A percentile compares a stretch with the other conserved stretches of the same genome.
phyloP scores from a whole-genome alignment of 208 protist species.

The Trypanosoma platydactyli region DNA sequence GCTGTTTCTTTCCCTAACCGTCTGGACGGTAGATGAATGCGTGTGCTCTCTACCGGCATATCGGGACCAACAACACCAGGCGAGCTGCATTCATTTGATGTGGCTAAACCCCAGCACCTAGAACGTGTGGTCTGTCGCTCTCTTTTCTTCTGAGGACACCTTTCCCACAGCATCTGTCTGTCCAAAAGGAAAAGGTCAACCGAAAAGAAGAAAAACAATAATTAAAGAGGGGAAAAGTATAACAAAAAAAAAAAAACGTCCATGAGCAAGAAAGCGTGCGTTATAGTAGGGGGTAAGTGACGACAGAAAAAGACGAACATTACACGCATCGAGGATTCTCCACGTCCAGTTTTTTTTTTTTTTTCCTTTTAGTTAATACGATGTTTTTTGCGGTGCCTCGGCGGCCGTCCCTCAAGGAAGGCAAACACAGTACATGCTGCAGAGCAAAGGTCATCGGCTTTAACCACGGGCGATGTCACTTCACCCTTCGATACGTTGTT shows the following conservation, averaged over 20 bases:
- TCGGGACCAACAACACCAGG: not conserved
- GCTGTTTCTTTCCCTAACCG: not conserved
- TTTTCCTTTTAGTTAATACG: slow-evolving; percentile 57
- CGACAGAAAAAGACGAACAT: not conserved
- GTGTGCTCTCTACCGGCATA: not conserved
- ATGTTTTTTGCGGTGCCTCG: slow-evolving; percentile 55
- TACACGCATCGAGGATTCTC: not conserved
- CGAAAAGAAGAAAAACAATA: not conserved
- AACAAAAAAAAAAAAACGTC: slow-evolving; percentile 5
- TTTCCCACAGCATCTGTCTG: too few species aligned
- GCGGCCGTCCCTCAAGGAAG: slow-evolving; percentile 55
- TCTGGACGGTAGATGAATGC: not conserved
- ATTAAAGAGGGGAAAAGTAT: not conserved
- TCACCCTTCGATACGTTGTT: not conserved
- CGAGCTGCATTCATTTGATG: not conserved
- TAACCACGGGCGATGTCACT: not conserved
- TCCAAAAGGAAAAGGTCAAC: not conserved
- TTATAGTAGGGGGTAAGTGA: too few species aligned
- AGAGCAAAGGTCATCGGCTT: slow-evolving; percentile 49
- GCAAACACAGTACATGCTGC: slow-evolving; percentile 39
- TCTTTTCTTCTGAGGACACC: too few species aligned
- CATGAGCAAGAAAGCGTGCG: too few species aligned
- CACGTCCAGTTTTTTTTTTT: too few species aligned
- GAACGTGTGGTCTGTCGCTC: not conserved
- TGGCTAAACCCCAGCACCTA: not conserved